phyloP scores from a whole-genome alignment of 306 rosid genomes.

The Cajanus cajan region DNA sequence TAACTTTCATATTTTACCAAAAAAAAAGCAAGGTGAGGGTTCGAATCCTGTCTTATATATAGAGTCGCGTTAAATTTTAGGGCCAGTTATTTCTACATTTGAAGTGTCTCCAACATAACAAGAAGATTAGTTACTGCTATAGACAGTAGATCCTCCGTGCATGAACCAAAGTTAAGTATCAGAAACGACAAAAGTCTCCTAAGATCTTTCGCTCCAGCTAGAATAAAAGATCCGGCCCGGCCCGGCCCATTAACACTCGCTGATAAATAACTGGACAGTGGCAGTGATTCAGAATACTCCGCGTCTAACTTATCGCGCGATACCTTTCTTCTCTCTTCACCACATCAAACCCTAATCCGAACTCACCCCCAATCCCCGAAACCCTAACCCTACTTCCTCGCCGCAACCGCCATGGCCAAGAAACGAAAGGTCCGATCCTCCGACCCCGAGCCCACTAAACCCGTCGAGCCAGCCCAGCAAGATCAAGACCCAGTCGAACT shows the following conservation, averaged over 20 bases:
- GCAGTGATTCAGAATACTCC: background rate
- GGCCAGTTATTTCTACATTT: too few relatives aligned
- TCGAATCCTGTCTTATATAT: too few relatives aligned
- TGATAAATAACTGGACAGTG: background rate
- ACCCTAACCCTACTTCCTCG: constrained; percentile 55
- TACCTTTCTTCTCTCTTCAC: background rate
- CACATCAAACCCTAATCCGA: background rate
- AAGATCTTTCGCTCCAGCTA: too few relatives aligned
- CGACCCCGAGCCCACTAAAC: constrained; percentile 47
- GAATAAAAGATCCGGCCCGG: background rate
- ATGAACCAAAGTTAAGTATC: too few relatives aligned
- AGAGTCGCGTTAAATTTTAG: too few relatives aligned
- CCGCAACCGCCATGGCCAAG: constrained; percentile 57
- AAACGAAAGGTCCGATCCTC: constrained; percentile 70
- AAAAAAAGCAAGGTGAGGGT: too few relatives aligned
- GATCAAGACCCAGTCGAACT: background rate
- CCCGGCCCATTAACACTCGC: background rate
- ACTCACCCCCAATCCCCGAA: background rate
- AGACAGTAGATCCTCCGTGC: too few relatives aligned
- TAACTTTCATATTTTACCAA: too few relatives aligned
- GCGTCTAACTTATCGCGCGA: background rate
- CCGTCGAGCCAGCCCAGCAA: constrained; percentile 25
- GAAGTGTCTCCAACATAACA: too few relatives aligned
- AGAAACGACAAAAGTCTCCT: background rate
- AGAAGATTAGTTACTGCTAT: too few relatives aligned